phyloP scores from a whole-genome alignment of 331 rosid genomes.

The Malus hybrid region DNA sequence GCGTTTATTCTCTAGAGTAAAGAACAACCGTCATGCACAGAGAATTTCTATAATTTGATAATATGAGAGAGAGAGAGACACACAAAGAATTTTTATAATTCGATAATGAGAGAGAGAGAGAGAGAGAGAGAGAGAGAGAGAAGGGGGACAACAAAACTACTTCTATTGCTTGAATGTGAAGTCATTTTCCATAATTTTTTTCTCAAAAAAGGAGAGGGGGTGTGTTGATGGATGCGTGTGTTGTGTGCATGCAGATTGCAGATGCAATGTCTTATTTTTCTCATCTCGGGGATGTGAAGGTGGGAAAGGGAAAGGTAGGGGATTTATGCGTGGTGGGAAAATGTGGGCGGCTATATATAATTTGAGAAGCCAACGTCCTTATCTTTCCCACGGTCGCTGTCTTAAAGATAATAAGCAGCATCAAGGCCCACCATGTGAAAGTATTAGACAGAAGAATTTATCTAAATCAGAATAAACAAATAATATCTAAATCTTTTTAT shows the following conservation, averaged over 20 bases:
- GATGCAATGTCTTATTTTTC: neutral
- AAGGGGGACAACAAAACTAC: neutral
- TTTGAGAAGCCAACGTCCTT: slow-evolving; percentile 1
- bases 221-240: no score
- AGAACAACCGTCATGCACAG: no score
- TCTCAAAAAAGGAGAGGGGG: neutral
- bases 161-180: slow-evolving; percentile 3
- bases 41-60: no score
- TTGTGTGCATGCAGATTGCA: no score
- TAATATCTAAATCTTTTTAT: no score
- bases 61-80: no score
- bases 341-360: slow-evolving; percentile 5
- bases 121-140: neutral
- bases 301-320: neutral
- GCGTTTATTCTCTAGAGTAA: no score
- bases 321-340: slow-evolving; percentile 10
- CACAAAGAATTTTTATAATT: no score
- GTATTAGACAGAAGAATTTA: neutral
- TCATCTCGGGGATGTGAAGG: slow-evolving; percentile 7
- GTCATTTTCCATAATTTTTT: slow-evolving; percentile 4
- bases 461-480: neutral
- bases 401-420: no score
- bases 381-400: neutral
- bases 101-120: no score
- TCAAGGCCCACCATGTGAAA: neutral